These are phyloP conservation scores for Discostella pseudostelligera DNA, from an alignment of 108 stramenopile genomes.

Conservation along the genomic window DNA sequence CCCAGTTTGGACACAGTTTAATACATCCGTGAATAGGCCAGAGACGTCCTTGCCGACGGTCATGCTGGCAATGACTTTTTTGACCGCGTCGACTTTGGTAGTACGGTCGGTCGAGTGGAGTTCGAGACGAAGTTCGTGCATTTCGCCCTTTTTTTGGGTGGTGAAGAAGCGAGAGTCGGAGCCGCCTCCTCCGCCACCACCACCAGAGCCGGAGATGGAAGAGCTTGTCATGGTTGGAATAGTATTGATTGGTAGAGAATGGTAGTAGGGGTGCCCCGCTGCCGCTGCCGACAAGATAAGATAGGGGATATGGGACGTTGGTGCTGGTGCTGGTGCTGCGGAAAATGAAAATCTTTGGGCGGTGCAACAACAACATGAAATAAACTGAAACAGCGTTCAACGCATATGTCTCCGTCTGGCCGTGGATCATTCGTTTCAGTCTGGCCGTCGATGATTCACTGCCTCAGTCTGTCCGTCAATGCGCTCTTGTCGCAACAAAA, in stretches of 20 bases:
- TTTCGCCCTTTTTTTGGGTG: conserved; percentile 98
- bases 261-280: conserved; percentile 1
- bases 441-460: too few relatives aligned
- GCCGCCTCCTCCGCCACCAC: conserved; percentile 46
- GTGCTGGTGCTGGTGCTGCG: too few relatives aligned
- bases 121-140: conserved; percentile 97
- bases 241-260: conserved; percentile 19
- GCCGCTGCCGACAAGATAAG: too few relatives aligned
- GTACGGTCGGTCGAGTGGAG: conserved; percentile 92
- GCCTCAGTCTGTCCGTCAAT: too few relatives aligned
- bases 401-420: too few relatives aligned
- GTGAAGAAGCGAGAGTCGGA: conserved; percentile 93
- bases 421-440: too few relatives aligned
- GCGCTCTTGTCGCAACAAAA: too few relatives aligned
- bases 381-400: too few relatives aligned
- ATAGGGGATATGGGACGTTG: too few relatives aligned
- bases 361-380: too few relatives aligned
- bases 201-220: neutral
- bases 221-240: conserved; percentile 7
- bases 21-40: conserved; percentile 95
- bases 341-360: too few relatives aligned
- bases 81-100: conserved; percentile 97
- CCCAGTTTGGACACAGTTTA: conserved; percentile 99
- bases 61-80: conserved; percentile 99
- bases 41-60: conserved; percentile 99